Percentiles rank a stretch among this genome's conserved stretches.
phyloP scores from a whole-genome alignment of 768 basidiomycete genomes.

The Calocybe cyanea region DNA sequence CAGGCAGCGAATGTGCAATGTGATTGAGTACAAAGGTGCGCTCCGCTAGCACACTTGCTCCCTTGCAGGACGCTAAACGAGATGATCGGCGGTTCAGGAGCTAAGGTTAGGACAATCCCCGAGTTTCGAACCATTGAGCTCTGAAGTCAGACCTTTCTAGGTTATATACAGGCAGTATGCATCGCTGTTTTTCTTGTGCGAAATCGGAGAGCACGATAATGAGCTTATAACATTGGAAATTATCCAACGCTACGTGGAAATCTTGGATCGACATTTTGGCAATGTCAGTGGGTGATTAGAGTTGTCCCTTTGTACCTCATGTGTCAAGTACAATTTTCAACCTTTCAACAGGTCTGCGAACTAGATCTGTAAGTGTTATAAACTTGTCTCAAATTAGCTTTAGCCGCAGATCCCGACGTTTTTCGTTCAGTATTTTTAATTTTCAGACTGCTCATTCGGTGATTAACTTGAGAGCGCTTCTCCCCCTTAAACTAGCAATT shows the following conservation, averaged over 20 bases:
- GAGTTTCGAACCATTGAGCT: neutral
- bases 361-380: constrained; percentile 83
- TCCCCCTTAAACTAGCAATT: neutral
- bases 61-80: neutral
- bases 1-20: constrained; percentile 90
- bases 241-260: constrained; percentile 80
- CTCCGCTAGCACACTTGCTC: constrained; percentile 28
- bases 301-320: constrained; percentile 31
- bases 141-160: too few relatives aligned
- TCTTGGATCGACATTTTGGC: constrained; percentile 77
- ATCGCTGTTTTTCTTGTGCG: constrained; percentile 80
- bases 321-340: constrained; percentile 44
- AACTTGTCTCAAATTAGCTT: too few relatives aligned
- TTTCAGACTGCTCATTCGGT: constrained; percentile 93
- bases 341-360: constrained; percentile 72
- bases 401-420: too few relatives aligned
- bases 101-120: constrained; percentile 41
- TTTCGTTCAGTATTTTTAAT: constrained; percentile 80
- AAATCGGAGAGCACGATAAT: constrained; percentile 69
- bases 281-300: constrained; percentile 41
- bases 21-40: constrained; percentile 93
- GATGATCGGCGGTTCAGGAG: constrained; percentile 18
- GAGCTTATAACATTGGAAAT: constrained; percentile 82
- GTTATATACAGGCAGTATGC: constrained; percentile 85
- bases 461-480: neutral